Base-by-base conservation (phyloP, 2,329 filamentous ascomycete species). In the Arthrobotrys conoides region DNA sequence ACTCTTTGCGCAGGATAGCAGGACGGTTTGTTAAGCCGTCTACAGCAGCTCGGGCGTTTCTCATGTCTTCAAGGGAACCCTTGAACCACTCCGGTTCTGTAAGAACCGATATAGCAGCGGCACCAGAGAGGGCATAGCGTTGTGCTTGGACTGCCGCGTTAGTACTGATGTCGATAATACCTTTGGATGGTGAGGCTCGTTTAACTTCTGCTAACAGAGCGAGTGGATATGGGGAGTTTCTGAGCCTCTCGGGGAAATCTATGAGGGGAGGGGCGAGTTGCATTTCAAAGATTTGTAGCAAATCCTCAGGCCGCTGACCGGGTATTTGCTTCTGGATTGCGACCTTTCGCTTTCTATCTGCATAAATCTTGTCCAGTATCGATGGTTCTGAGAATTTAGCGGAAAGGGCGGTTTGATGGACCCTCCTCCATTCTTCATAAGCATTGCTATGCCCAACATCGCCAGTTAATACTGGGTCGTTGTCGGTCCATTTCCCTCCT, bases 71-170 rank as follows among this genome's bases (percentile, higher is more conserved):
- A 78, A 99, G 94, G 84, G 92, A 97, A 59, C 96, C 96, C 86
- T 97, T 98, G 87, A 99, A 99, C 96, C 96, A 99, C 83, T 98
- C 92, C 0, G 96, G 96, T 85, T 99, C 96, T 0, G 96, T 99
- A 57, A 99, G 88, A n/a, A 99, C 96, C 0, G 96, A 98, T 81
- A 99, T 99, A 46, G 97, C 93, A 83, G 95, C 98, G 59, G 96
- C 96, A 14, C 96, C 96, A 5, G 96, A 94, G 65, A 96, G 88
- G 9, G 96, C 96, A 84, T 99, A 99, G 81, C 92, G 93, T 80
- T 91, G 90, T 49, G 96, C 96, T 84, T 99, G 96, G 4, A 91
- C 90, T 24, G 96, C 94, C 9, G 96, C 96, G 82, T 92, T 96
- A 22, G 94, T 92, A 27, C 93, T 90, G 1, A 97, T 88, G 0